Conservation (phyloP, 306 rosid species). For the Styphnolobium japonicum region DNA sequence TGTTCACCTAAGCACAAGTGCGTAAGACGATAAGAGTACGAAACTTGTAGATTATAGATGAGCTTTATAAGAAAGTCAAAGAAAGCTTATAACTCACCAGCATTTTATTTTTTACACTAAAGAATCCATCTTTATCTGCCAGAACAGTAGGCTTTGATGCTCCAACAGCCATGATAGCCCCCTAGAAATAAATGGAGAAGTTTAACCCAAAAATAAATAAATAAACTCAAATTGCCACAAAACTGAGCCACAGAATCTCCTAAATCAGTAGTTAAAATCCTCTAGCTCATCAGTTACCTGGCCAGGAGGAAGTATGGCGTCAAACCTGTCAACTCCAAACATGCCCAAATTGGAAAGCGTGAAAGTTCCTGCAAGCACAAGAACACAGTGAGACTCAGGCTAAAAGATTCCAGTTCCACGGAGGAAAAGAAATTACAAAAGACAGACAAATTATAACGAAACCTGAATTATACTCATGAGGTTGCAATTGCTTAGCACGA, state of each 20-base stretch:
- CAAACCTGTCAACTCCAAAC: slow-evolving; percentile 94
- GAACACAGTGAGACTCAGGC: neutral
- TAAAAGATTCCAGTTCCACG: neutral
- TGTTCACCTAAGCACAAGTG: neutral
- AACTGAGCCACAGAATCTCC: slow-evolving; percentile 1
- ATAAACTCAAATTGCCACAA: neutral
- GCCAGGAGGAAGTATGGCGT: slow-evolving; percentile 98
- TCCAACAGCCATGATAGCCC: slow-evolving; percentile 98
- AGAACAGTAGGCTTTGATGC: slow-evolving; percentile 81
- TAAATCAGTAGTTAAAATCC: neutral
- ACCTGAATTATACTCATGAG: slow-evolving; percentile 90
- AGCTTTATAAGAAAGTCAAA: neutral
- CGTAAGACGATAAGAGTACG: no score
- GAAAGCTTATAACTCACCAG: slow-evolving; percentile 52
- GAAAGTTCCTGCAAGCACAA: slow-evolving; percentile 66
- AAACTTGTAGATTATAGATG: neutral
- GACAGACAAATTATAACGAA: neutral
- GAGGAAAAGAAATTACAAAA: neutral
- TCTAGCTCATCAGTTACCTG: slow-evolving; percentile 54
- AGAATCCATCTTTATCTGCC: slow-evolving; percentile 75
- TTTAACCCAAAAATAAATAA: slow-evolving; percentile 16
- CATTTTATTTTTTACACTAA: slow-evolving; percentile 81
- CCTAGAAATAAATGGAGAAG: slow-evolving; percentile 43
- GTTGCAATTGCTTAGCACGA: slow-evolving; percentile 87
- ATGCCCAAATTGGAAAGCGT: slow-evolving; percentile 93